Evolutionary conservation across 2,329 filamentous ascomycete genomes (phyloP).

Genomic region (Lithohypha guttulata): DNA sequence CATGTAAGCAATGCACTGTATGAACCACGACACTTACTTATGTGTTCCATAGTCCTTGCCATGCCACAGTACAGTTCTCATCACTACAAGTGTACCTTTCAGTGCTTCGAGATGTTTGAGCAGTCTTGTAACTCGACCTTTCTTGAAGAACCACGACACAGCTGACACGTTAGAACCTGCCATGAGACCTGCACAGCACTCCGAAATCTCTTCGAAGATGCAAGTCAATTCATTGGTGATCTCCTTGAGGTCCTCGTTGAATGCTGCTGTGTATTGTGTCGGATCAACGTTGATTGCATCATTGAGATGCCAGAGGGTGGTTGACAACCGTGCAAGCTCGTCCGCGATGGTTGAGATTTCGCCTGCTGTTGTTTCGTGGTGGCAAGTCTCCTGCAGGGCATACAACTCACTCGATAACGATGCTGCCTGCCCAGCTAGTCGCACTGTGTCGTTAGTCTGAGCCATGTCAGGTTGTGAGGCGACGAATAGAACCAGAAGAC

Average conservation of each 20-base stretch:
- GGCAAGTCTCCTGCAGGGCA: conserved; percentile 12
- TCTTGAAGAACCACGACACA: conserved; percentile 19
- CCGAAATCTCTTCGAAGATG: conserved; percentile 21
- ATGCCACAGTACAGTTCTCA: conserved; percentile 22
- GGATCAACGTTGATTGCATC: conserved; percentile 14
- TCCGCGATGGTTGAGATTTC: conserved; percentile 16
- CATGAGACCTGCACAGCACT: conserved; percentile 20
- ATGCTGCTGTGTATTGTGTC: conserved; percentile 19
- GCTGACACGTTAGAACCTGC: conserved; percentile 13
- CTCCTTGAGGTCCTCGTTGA: conserved; percentile 19
- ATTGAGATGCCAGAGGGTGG: conserved; percentile 15
- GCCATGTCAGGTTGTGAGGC: too few relatives aligned
- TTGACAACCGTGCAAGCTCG: conserved; percentile 16
- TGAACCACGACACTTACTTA: conserved; percentile 11
- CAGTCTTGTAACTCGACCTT: conserved; percentile 17
- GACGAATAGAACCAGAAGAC: too few relatives aligned
- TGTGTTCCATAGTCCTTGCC: conserved; percentile 21
- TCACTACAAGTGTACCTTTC: conserved; percentile 21
- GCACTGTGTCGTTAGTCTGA: conserved; percentile 1
- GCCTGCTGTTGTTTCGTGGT: conserved; percentile 15
- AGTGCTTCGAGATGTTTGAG: conserved; percentile 21
- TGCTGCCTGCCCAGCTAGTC: conserved; percentile 14
- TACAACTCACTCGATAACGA: conserved; percentile 14
- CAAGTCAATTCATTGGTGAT: conserved; percentile 15
- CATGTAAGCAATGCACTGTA: not conserved